phyloP scores from a whole-genome alignment of 1,139 yeast species.

The Diutina scorzettiae region DNA sequence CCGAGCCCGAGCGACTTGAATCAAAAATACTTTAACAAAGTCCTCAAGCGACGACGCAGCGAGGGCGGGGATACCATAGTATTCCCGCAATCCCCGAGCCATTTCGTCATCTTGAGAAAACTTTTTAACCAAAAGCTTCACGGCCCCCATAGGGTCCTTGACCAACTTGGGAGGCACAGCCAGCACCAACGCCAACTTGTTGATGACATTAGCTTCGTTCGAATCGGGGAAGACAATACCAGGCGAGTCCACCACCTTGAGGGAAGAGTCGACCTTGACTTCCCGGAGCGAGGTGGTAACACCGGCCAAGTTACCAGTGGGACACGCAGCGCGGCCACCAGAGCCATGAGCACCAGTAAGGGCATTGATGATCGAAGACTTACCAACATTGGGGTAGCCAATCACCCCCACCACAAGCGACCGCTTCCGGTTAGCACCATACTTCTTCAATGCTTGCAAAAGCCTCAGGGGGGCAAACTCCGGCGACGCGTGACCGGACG shows the following conservation, averaged over 20 bases:
- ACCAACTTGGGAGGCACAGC: slow-evolving; percentile 87
- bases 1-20: slow-evolving; percentile 83
- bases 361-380: slow-evolving; percentile 88
- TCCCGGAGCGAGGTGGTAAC: slow-evolving; percentile 87
- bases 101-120: slow-evolving; percentile 60
- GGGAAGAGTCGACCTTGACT: slow-evolving; percentile 81
- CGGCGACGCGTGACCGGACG: slow-evolving; percentile 38
- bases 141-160: slow-evolving; percentile 75
- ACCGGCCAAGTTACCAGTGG: slow-evolving; percentile 97
- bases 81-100: slow-evolving; percentile 61
- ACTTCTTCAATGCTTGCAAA: slow-evolving; percentile 73
- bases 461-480: slow-evolving; percentile 63
- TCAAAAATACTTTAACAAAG: slow-evolving; percentile 71
- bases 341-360: slow-evolving; percentile 73
- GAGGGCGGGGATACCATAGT: slow-evolving; percentile 75
- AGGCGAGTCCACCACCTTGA: slow-evolving; percentile 87
- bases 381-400: slow-evolving; percentile 91
- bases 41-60: slow-evolving; percentile 54
- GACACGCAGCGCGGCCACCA: slow-evolving; percentile 56
- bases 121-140: slow-evolving; percentile 63
- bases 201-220: slow-evolving; percentile 37
- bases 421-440: slow-evolving; percentile 80
- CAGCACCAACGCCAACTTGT: slow-evolving; percentile 71
- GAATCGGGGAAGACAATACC: slow-evolving; percentile 92
- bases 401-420: slow-evolving; percentile 93